A percentile compares a stretch with the other conserved stretches of the same genome.
Evolutionary conservation across 2,329 filamentous ascomycete species (phyloP).

Genomic region (Davidsoniella virescens): DNA sequence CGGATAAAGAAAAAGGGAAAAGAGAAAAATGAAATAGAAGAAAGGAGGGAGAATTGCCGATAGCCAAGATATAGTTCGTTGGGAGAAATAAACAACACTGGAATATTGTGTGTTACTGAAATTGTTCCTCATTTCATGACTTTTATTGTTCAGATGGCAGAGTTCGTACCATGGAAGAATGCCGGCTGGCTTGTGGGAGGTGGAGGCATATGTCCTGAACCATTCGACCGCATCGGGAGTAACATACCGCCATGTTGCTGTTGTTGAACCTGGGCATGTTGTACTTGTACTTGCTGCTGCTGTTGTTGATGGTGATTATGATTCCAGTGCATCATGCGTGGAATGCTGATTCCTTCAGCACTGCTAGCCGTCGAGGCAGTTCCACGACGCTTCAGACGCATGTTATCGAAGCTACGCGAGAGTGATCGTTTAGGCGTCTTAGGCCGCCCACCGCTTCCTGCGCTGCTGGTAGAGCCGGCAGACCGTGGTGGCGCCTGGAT

Average conservation of each 20-base stretch:
- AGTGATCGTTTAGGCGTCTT: slow-evolving; percentile 14
- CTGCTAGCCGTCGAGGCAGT: slow-evolving; percentile 1
- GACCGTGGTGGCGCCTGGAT: slow-evolving; percentile 7
- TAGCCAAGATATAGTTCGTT: not conserved
- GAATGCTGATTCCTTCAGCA: slow-evolving; percentile 5
- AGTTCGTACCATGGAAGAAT: slow-evolving; percentile 4
- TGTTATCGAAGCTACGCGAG: slow-evolving; percentile 15
- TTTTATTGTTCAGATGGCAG: not conserved
- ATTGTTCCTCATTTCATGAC: not conserved
- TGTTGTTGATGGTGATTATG: slow-evolving; percentile 3
- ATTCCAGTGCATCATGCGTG: slow-evolving; percentile 8
- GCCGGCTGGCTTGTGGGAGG: slow-evolving; percentile 8
- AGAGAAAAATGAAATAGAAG: not conserved
- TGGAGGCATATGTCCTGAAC: not conserved
- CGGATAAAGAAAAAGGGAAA: not conserved
- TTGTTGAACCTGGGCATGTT: not conserved
- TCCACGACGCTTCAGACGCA: slow-evolving; percentile 15
- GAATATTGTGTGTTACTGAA: not conserved
- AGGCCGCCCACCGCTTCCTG: slow-evolving; percentile 6
- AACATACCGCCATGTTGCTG: not conserved
- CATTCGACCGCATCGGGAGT: not conserved
- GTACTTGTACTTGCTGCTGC: not conserved
- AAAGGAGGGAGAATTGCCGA: not conserved
- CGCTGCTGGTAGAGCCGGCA: not conserved
- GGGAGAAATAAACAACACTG: not conserved